phyloP scores from a whole-genome alignment of 2,329 filamentous ascomycete species.

The Sordariomycetes sp. region DNA sequence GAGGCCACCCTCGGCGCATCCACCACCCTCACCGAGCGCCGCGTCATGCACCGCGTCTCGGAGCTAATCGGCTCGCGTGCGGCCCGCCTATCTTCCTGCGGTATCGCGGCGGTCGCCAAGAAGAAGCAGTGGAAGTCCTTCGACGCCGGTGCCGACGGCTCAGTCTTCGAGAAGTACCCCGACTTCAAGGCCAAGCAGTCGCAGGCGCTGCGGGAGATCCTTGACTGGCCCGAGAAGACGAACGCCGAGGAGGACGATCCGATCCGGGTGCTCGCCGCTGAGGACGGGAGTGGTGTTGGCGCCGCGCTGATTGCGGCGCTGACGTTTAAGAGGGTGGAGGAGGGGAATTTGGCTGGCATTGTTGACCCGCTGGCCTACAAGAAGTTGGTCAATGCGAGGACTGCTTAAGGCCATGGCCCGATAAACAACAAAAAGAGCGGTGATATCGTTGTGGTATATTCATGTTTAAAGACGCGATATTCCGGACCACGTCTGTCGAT shows the following conservation, averaged over 20 bases:
- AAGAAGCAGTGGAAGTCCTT: slow-evolving; percentile 85
- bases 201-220: slow-evolving; percentile 81
- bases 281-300: slow-evolving; percentile 78
- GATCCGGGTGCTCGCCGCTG: slow-evolving; percentile 76
- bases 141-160: slow-evolving; percentile 94
- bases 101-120: slow-evolving; percentile 90
- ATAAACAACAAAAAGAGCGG: background rate
- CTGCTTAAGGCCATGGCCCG: background rate
- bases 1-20: slow-evolving; percentile 61
- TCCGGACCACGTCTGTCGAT: background rate
- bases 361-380: slow-evolving; percentile 52
- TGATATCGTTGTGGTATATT: background rate
- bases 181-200: slow-evolving; percentile 94
- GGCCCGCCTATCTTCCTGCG: slow-evolving; percentile 85
- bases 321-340: slow-evolving; percentile 53
- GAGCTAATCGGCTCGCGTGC: slow-evolving; percentile 93
- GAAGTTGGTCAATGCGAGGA: background rate
- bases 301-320: slow-evolving; percentile 82
- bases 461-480: background rate
- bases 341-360: slow-evolving; percentile 53
- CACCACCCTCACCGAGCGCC: slow-evolving; percentile 67
- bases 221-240: slow-evolving; percentile 69
- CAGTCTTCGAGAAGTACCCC: slow-evolving; percentile 98
- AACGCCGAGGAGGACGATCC: slow-evolving; percentile 68
- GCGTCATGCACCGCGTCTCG: slow-evolving; percentile 77